Base-by-base conservation (phyloP, 108 stramenopile species). In the Chaetoceros tenuissimus region DNA sequence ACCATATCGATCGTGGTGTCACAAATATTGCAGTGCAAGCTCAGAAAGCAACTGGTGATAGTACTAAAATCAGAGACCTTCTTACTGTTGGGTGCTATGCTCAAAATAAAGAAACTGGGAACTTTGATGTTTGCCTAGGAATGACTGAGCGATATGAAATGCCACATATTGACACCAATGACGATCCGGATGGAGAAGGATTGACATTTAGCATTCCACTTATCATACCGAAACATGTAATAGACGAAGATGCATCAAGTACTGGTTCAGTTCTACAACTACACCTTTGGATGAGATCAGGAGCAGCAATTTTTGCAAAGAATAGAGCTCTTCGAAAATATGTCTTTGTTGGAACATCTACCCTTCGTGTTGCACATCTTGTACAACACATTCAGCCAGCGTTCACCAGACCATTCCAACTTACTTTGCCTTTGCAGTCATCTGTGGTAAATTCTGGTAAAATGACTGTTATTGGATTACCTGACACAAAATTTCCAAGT, bases 151-250 rank as follows among this genome's bases (percentile, higher is more conserved):
- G 48, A 7, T 18, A 23, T 7, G 48, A 49, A n/a, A 23, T 49
- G 22, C 23, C 48, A 24, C 53, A 54, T 16, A 8, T 27, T 8
- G n/a, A 19, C 25, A 31, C 31, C 19, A 48, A 7, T 31, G 60
- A 31, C 18, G 52, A 20, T 20, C 59, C 24, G 2, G 47, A 23
- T 18, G 19, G 44, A 13, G 23, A 53, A 18, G 78, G 82, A 17
- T 3, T 82, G n/a, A 48, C 55, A 3, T 89, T 89, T 62, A 24
- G 59, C 23, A 66, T 91, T 23, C 89, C 89, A 0, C 68, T 91
- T 18, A 62, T 59, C 20, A 61, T 85, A 2, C 76, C 80, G 7
- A 77, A 72, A 26, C 27, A 57, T 30, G 48, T 45, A 60, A 71
- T 57, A 45, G 58, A 62, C 48, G 67, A 69, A 21, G 40, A 53